These are phyloP conservation scores for Cerioporus squamosus DNA, from an alignment of 1,284 basidiomycete genomes.

Conservation along the genomic window DNA sequence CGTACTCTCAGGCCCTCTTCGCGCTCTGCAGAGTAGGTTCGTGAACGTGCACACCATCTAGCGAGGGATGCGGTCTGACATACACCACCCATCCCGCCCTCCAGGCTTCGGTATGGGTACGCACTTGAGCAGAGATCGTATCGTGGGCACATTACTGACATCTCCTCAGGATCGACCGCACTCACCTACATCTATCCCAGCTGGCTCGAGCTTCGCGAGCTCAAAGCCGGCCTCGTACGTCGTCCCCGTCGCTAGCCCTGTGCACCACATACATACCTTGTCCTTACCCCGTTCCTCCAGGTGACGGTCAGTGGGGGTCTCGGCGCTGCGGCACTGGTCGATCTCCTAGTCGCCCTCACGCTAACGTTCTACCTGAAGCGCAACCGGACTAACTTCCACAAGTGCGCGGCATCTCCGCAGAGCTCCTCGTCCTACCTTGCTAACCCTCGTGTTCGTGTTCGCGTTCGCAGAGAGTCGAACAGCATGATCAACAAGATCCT, in stretches of 20 bases:
- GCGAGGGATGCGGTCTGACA: no score
- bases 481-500: constrained; percentile 20
- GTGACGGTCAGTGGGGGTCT: constrained; percentile 22
- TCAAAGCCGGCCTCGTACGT: constrained; percentile 15
- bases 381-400: constrained; percentile 5
- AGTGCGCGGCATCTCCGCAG: not conserved
- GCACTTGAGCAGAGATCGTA: not conserved
- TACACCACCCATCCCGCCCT: not conserved
- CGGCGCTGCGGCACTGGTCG: constrained; percentile 23
- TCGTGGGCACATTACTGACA: not conserved
- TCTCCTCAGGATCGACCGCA: constrained; percentile 10
- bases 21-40: constrained; percentile 18
- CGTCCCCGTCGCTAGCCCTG: not conserved
- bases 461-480: constrained; percentile 15
- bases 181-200: constrained; percentile 17
- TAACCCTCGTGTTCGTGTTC: no score
- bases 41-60: not conserved
- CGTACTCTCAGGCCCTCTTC: constrained; percentile 14
- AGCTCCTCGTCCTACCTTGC: not conserved
- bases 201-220: constrained; percentile 12
- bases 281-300: not conserved
- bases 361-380: constrained; percentile 21
- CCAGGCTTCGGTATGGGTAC: constrained; percentile 21
- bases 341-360: constrained; percentile 19
- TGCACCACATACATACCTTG: not conserved